Percentiles rank a stretch among this genome's conserved stretches.
Evolutionary conservation across 495 filamentous ascomycete species (phyloP).

Genomic region (Durotheca rogersii): DNA sequence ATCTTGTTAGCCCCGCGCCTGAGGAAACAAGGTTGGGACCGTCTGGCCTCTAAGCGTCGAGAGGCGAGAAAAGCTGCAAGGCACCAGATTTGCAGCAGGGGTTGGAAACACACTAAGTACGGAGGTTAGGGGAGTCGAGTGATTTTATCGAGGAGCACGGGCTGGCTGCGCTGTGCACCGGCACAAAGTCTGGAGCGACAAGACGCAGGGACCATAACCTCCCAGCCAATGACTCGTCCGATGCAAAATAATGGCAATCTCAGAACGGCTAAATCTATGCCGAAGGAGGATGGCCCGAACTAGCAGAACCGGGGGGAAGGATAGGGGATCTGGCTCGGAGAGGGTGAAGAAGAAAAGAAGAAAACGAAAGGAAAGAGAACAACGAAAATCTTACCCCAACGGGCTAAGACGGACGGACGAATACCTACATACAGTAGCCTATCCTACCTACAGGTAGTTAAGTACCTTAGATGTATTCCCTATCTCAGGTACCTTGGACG

Average conservation of each 20-base stretch:
- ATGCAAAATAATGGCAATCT: background rate
- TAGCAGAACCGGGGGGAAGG: background rate
- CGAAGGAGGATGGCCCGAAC: background rate
- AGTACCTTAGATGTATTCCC: too few relatives aligned
- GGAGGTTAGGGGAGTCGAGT: conserved; percentile 20
- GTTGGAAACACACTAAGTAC: conserved; percentile 35
- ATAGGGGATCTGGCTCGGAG: too few relatives aligned
- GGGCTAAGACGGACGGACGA: background rate
- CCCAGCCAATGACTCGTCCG: background rate
- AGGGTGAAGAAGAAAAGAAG: background rate
- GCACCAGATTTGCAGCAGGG: conserved; percentile 41
- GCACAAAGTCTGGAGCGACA: background rate
- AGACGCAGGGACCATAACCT: conserved; percentile 1
- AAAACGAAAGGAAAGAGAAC: background rate
- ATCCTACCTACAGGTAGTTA: too few relatives aligned
- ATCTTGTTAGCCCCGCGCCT: conserved; percentile 26
- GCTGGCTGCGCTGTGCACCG: background rate
- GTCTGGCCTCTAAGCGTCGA: conserved; percentile 7
- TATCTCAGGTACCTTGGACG: too few relatives aligned
- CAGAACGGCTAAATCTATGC: background rate
- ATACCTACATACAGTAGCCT: too few relatives aligned
- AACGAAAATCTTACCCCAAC: background rate
- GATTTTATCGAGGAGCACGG: conserved; percentile 13
- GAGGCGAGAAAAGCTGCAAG: conserved; percentile 38
- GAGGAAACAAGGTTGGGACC: background rate